Percentiles rank a stretch among this genome's conserved stretches.
These are phyloP conservation scores for Marasmius oreades DNA, from an alignment of 1,284 basidiomycete species.

Conservation along the genomic window DNA sequence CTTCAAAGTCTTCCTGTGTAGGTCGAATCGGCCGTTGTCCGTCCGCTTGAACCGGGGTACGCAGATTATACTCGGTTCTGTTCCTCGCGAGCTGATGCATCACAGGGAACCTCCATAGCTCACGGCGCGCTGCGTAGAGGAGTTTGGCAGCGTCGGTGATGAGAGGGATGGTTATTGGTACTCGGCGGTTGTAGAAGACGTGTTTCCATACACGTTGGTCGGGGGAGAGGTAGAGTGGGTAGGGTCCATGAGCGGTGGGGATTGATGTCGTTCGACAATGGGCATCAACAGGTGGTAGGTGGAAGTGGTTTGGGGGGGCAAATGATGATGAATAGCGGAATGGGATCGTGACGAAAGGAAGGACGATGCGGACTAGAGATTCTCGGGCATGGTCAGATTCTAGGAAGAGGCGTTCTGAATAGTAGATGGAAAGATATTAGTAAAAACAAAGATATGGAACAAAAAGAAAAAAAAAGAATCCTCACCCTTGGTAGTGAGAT, in stretches of 20 bases:
- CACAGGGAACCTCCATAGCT: conserved; percentile 44
- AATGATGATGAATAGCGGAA: conserved; percentile 54
- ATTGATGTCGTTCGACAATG: conserved; percentile 32
- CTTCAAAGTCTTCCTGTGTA: conserved; percentile 57
- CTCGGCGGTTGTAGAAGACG: conserved; percentile 37
- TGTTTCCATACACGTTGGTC: conserved; percentile 19
- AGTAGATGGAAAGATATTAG: neutral
- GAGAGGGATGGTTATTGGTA: conserved; percentile 43
- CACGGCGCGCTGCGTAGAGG: conserved; percentile 57
- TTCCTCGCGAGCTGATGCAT: conserved; percentile 38
- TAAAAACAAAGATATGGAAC: neutral
- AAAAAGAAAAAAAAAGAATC: neutral
- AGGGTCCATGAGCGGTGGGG: conserved; percentile 50
- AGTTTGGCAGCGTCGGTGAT: conserved; percentile 57
- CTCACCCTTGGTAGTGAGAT: conserved; percentile 47
- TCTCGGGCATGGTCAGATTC: conserved; percentile 39
- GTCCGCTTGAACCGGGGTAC: neutral
- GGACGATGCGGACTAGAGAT: conserved; percentile 44
- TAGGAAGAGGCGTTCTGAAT: conserved; percentile 42
- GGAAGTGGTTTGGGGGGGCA: conserved; percentile 58
- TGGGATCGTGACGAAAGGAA: conserved; percentile 55
- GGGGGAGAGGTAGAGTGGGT: conserved; percentile 50
- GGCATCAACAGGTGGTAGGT: conserved; percentile 40
- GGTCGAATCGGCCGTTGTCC: conserved; percentile 28
- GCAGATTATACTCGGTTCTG: conserved; percentile 35